A percentile compares a stretch with the other conserved stretches of the same genome.
phyloP scores from a whole-genome alignment of 257 asterid genomes.

The Schizonepeta tenuifolia region DNA sequence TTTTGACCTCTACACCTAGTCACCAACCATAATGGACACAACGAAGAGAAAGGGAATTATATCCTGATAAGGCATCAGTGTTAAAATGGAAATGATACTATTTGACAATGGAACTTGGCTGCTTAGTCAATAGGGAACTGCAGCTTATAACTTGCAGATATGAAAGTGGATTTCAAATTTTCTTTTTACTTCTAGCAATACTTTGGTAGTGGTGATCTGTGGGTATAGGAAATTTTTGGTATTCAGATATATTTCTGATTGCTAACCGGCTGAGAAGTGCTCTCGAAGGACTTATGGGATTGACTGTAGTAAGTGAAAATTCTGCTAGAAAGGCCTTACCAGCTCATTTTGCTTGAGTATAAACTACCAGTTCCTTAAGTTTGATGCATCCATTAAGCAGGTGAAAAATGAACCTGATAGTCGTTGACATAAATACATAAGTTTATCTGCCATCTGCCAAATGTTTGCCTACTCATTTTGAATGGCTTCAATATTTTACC shows the following conservation, averaged over 20 bases:
- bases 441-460: slow-evolving; percentile 12
- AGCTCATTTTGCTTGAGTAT: slow-evolving; percentile 6
- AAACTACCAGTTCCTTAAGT: slow-evolving; percentile 13
- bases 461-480: slow-evolving; percentile 32
- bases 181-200: slow-evolving; percentile 15
- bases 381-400: not conserved
- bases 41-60: not conserved
- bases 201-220: slow-evolving; percentile 18
- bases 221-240: slow-evolving; percentile 22
- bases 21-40: not conserved
- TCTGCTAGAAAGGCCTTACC: not conserved
- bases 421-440: not conserved
- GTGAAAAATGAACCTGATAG: slow-evolving; percentile 12
- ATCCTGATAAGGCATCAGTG: not conserved
- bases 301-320: not conserved
- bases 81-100: slow-evolving; percentile 11
- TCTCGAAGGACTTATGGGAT: slow-evolving; percentile 16
- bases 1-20: slow-evolving; percentile 9
- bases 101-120: not conserved
- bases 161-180: not conserved
- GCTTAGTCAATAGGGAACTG: not conserved
- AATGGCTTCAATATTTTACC: slow-evolving; percentile 38
- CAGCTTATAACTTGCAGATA: not conserved
- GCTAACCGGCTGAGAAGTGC: slow-evolving; percentile 2
- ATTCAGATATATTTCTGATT: slow-evolving; percentile 3